phyloP scores from a whole-genome alignment of 306 rosid species.

The Dryas alaskensis region DNA sequence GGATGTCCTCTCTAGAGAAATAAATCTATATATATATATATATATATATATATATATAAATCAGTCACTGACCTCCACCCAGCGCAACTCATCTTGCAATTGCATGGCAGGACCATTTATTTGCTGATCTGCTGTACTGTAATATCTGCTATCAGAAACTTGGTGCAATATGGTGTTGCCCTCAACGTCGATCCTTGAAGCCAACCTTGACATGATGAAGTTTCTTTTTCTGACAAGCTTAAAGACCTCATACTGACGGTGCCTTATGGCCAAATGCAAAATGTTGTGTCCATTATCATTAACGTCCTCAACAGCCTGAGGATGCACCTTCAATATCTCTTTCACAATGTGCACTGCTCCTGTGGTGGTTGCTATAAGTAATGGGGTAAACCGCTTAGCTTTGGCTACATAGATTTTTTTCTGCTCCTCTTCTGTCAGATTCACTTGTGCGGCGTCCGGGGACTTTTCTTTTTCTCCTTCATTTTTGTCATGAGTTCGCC shows the following conservation, averaged over 20 bases:
- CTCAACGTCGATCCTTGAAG: neutral
- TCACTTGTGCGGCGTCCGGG: too few species aligned
- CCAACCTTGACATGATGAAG: neutral
- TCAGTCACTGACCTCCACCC: neutral
- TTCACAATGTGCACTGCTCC: too few species aligned
- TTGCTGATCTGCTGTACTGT: neutral
- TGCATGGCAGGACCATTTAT: neutral
- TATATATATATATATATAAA: too few species aligned
- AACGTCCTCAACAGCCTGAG: neutral
- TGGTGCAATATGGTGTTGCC: constrained; percentile 9
- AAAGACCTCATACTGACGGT: neutral
- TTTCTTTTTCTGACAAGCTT: neutral
- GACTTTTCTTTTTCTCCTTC: too few species aligned
- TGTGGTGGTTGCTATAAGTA: too few species aligned
- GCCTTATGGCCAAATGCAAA: constrained; percentile 9
- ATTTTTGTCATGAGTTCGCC: too few species aligned
- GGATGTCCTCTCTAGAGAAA: too few species aligned
- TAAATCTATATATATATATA: too few species aligned
- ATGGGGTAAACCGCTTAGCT: too few species aligned
- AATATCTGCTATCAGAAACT: neutral
- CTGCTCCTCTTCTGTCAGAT: too few species aligned
- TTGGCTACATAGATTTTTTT: too few species aligned
- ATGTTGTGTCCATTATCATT: neutral
- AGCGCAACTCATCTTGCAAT: neutral
- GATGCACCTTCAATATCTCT: neutral